Base-by-base conservation (phyloP, 164 flowering plant species). In the Platanus orientalis region DNA sequence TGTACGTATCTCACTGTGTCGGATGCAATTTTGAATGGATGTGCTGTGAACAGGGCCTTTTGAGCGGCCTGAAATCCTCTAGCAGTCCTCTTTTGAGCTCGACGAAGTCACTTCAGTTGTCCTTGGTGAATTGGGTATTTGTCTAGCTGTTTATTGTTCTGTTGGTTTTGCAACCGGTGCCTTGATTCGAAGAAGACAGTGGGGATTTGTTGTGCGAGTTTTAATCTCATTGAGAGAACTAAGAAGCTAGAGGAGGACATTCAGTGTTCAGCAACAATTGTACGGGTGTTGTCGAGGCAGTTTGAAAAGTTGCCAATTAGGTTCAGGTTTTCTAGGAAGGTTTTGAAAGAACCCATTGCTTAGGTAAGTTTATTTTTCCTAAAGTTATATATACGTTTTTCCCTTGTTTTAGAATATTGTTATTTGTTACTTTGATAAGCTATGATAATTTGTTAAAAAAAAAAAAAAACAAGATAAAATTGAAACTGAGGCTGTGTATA, bases 281-380 rank as follows among this genome's bases (percentile, higher is more conserved):
- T 88, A 51, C 67, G 86, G 80, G 86, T 74, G 36, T 63, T 91
- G 76, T 84, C 95, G 7, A 80, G 96, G 78, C 96, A 89, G 84
- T 84, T 91, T 60, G 99, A 91, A 89, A 91, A 94, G 71, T 68
- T 94, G 78, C 93, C 95, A 45, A 86, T 88, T 72, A 74, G 97
- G 77, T 89, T 94, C 75, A 78, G 97, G 69, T 81, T 87, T 59
- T 76, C 88, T 0, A 76, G 92, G 70, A 91, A 82, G 81, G 40
- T 93, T 63, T 53, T 89, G 69, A 94, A 88, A 68, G 86, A 81
- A 10, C 96, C 97, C 29, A 88, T 93, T 50, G 65, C 84, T 27
- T 84, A 93, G 98, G 97, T 93, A 81, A 69, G 2, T 3, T 30
- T 28, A 1, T 54, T 27, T 29, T 54, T 62, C 20, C 16, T 34